Percentiles rank a stretch among this genome's conserved stretches.
Conservation (phyloP, 805 yeast genomes). For the Brettanomyces naardenensis region DNA sequence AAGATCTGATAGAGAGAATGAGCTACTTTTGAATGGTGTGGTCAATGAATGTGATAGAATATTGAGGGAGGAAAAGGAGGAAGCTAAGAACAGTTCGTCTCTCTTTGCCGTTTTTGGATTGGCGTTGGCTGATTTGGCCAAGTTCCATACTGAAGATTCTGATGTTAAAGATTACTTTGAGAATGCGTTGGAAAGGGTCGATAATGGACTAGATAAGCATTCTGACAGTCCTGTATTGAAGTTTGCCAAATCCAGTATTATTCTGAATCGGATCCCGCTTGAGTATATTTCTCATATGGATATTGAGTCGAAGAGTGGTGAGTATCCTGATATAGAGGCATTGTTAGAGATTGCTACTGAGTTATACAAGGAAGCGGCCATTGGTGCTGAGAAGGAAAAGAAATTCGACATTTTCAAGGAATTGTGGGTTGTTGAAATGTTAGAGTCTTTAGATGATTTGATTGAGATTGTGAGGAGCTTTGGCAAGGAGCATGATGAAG, state of each 20-base stretch:
- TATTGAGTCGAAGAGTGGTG: slow-evolving; percentile 28
- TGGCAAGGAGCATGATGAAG: slow-evolving; percentile 52
- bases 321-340: slow-evolving; percentile 29
- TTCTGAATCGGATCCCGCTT: slow-evolving; percentile 51
- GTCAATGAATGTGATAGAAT: slow-evolving; percentile 89
- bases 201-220: slow-evolving; percentile 44
- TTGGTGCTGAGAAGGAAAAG: slow-evolving; percentile 16
- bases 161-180: slow-evolving; percentile 41
- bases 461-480: slow-evolving; percentile 61
- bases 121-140: slow-evolving; percentile 58
- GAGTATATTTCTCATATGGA: slow-evolving; percentile 46
- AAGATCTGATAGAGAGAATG: slow-evolving; percentile 49
- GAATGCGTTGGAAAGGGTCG: slow-evolving; percentile 65
- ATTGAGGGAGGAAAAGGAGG: slow-evolving; percentile 31
- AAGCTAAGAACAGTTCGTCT: slow-evolving; percentile 27
- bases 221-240: slow-evolving; percentile 39
- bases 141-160: slow-evolving; percentile 27
- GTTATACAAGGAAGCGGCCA: slow-evolving; percentile 31
- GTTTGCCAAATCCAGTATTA: slow-evolving; percentile 48
- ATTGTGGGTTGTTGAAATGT: slow-evolving; percentile 36
- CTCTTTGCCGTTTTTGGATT: slow-evolving; percentile 72
- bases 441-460: slow-evolving; percentile 58
- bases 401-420: slow-evolving; percentile 15
- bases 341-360: slow-evolving; percentile 39
- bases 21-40: slow-evolving; percentile 67